Conservation (phyloP, 2,329 filamentous ascomycete species). For the Fusarium chaquense region DNA sequence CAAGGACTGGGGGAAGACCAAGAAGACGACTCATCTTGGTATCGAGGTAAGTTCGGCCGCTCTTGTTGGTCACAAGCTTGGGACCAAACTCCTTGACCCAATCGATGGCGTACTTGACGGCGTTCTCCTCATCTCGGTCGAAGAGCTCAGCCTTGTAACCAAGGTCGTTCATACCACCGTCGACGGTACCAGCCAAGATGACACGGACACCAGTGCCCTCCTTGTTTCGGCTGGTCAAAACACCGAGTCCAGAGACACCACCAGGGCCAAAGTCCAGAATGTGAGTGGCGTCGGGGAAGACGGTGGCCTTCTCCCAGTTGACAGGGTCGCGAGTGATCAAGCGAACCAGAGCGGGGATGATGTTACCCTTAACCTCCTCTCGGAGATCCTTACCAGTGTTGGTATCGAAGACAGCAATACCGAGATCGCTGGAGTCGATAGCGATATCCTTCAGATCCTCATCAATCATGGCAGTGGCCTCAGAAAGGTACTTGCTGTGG, state of each 20-base stretch:
- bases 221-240: conserved; percentile 98
- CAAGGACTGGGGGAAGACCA: conserved; percentile 87
- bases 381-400: conserved; percentile 89
- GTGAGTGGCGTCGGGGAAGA: conserved; percentile 91
- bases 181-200: conserved; percentile 92
- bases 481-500: conserved; percentile 92
- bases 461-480: conserved; percentile 84
- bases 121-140: conserved; percentile 93
- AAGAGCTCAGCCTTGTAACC: conserved; percentile 99
- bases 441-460: conserved; percentile 86
- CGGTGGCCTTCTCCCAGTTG: conserved; percentile 95
- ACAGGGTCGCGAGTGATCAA: conserved; percentile 96
- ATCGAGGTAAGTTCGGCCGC: conserved; percentile 90
- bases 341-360: conserved; percentile 87
- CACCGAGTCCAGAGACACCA: conserved; percentile 94
- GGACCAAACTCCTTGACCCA: conserved; percentile 99
- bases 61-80: conserved; percentile 88
- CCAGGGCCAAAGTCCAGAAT: conserved; percentile 97
- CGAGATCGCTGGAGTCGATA: conserved; percentile 79
- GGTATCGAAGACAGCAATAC: conserved; percentile 90
- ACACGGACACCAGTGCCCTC: conserved; percentile 97
- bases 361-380: conserved; percentile 75
- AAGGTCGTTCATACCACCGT: conserved; percentile 88
- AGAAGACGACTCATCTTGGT: conserved; percentile 94
- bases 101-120: conserved; percentile 93